These are phyloP conservation scores for Samsoniella hepiali DNA, from an alignment of 2,329 filamentous ascomycete species.

Conservation along the genomic window DNA sequence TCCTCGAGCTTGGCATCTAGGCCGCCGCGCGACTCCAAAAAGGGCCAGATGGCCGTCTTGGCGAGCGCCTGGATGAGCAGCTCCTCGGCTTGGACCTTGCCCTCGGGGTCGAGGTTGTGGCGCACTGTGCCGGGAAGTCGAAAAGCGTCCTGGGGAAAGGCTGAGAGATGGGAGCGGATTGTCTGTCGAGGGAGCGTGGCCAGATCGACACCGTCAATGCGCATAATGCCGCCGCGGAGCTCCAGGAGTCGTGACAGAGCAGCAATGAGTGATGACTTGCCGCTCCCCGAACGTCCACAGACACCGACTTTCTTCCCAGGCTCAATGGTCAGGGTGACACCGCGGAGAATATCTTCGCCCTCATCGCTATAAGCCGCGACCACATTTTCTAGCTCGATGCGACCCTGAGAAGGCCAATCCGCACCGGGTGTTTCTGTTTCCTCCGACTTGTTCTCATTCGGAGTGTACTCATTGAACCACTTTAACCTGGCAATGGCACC, in stretches of 20 bases:
- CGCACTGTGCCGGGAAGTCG: constrained; percentile 44
- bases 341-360: constrained; percentile 14
- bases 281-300: constrained; percentile 50
- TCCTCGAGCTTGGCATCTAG: constrained; percentile 34
- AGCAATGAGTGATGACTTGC: constrained; percentile 48
- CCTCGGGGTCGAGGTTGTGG: constrained; percentile 45
- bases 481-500: constrained; percentile 36
- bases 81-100: constrained; percentile 31
- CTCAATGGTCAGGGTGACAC: constrained; percentile 24
- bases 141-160: constrained; percentile 49
- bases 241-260: constrained; percentile 49
- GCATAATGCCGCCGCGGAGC: constrained; percentile 35
- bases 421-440: constrained; percentile 11
- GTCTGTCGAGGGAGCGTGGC: constrained; percentile 38
- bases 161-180: constrained; percentile 42
- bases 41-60: constrained; percentile 41
- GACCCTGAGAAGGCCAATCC: constrained; percentile 29
- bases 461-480: constrained; percentile 28
- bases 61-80: constrained; percentile 41
- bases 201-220: constrained; percentile 43
- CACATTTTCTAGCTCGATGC: constrained; percentile 28
- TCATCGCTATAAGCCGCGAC: constrained; percentile 27
- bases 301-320: constrained; percentile 47
- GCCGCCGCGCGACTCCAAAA: constrained; percentile 36
- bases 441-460: constrained; percentile 27